phyloP scores from a whole-genome alignment of 192 early-diverging fungal species.

The Coemansia aciculifera region DNA sequence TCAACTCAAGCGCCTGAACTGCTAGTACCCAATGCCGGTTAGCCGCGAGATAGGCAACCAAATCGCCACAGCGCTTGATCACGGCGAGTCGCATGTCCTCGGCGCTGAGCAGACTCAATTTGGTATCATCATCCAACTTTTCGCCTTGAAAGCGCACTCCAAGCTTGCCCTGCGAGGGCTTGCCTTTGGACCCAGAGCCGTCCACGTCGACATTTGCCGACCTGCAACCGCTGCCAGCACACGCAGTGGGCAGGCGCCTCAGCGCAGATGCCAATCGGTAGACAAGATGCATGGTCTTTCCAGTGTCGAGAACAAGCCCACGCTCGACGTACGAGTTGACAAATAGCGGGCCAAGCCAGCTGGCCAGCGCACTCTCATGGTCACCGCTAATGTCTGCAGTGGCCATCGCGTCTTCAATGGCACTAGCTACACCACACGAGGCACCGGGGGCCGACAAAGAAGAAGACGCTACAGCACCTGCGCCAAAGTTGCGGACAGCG shows the following conservation, averaged over 20 bases:
- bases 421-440: background rate
- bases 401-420: slow-evolving; percentile 7
- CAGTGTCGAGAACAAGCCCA: slow-evolving; percentile 63
- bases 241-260: slow-evolving; percentile 22
- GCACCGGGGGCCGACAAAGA: background rate
- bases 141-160: background rate
- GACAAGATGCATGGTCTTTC: slow-evolving; percentile 53
- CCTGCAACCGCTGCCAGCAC: background rate
- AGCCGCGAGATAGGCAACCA: slow-evolving; percentile 28
- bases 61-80: slow-evolving; percentile 24
- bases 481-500: background rate
- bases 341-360: slow-evolving; percentile 54
- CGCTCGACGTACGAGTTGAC: slow-evolving; percentile 57
- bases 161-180: background rate
- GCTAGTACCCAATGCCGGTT: slow-evolving; percentile 50
- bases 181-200: slow-evolving; percentile 11
- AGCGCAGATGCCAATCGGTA: slow-evolving; percentile 32
- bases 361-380: slow-evolving; percentile 9
- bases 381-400: background rate
- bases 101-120: slow-evolving; percentile 3
- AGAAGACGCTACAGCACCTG: background rate
- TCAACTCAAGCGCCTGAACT: slow-evolving; percentile 31
- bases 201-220: background rate
- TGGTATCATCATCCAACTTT: slow-evolving; percentile 6
- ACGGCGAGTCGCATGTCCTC: slow-evolving; percentile 27